Base-by-base conservation (phyloP, 768 basidiomycete species). In the Mycena maculata region DNA sequence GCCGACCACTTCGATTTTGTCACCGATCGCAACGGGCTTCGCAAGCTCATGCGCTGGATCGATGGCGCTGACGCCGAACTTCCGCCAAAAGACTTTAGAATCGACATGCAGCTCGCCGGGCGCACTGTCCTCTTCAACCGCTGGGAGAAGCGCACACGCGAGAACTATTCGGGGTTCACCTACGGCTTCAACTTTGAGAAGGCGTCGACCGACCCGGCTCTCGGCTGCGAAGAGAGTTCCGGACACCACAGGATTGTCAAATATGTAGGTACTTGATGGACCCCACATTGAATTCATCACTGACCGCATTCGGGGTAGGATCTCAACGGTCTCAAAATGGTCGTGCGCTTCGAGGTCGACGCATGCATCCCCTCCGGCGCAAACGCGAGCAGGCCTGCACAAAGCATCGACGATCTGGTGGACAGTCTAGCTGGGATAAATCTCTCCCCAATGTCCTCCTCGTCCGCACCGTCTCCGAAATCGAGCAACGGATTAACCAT, bases 171-270 rank as follows among this genome's bases (percentile, higher is more conserved):
- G 50, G 84, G 83, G 16, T 76, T 73, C 16, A 82, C 80, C 0
- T 93, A 80, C 74, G 91, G 91, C 0, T 79, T 85, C 52, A 88
- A 85, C 63, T 94, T 91, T 70, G 87, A 92, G 71, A 83, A 81
- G 65, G 85, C 84, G 0, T 82, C 84, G 4, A 90, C 90, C 0
- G 76, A 63, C n/a, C 72, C 78, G 22, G 84, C 83, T 1, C 68
- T 75, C 5, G 86, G 85, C 44, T 89, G 89, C 68, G 82, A 84
- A 58, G 77, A 80, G 28, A 80, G 80, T 52, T 80, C 85, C 1
- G 88, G 85, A 0, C 90, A 93, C 69, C 86, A 91, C 71, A 83
- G 90, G 25, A 86, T 90, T 61, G 75, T 92, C 13, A 80, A 78
- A 68, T 91, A 91, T 65, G 91, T 91, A 75, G 77, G 89, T 65